Conservation (phyloP, 2,329 filamentous ascomycete species). For the Aspergillus sp. region DNA sequence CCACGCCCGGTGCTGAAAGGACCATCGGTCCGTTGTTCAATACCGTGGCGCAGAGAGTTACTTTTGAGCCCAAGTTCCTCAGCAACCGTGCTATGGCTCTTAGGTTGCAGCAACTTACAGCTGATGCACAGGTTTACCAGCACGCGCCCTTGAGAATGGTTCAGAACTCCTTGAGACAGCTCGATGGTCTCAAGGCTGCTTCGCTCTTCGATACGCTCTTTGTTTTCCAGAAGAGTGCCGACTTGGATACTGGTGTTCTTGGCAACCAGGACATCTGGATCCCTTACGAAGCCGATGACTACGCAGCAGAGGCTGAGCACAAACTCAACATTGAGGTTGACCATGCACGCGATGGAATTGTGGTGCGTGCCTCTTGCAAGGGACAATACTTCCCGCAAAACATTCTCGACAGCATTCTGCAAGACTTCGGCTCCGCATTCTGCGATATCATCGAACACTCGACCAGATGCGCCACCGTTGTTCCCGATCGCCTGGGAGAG, state of each 20-base stretch:
- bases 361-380: slow-evolving; percentile 16
- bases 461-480: slow-evolving; percentile 15
- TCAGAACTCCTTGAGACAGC: slow-evolving; percentile 41
- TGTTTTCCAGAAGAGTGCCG: slow-evolving; percentile 44
- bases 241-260: slow-evolving; percentile 6
- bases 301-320: slow-evolving; percentile 21
- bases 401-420: slow-evolving; percentile 12
- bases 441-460: slow-evolving; percentile 24
- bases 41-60: slow-evolving; percentile 45
- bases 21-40: slow-evolving; percentile 54
- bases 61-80: slow-evolving; percentile 31
- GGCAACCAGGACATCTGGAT: slow-evolving; percentile 19
- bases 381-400: slow-evolving; percentile 15
- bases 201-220: slow-evolving; percentile 48
- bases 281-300: slow-evolving; percentile 15
- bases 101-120: slow-evolving; percentile 42
- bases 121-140: slow-evolving; percentile 42
- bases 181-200: slow-evolving; percentile 23
- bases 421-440: slow-evolving; percentile 15
- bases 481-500: slow-evolving; percentile 16
- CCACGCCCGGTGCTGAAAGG: slow-evolving; percentile 41
- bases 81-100: slow-evolving; percentile 34
- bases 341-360: slow-evolving; percentile 16
- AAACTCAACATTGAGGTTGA: slow-evolving; percentile 27
- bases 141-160: slow-evolving; percentile 49